These are phyloP conservation scores for Chaetomidium leptoderma DNA, from an alignment of 495 filamentous ascomycete species.

Conservation along the genomic window DNA sequence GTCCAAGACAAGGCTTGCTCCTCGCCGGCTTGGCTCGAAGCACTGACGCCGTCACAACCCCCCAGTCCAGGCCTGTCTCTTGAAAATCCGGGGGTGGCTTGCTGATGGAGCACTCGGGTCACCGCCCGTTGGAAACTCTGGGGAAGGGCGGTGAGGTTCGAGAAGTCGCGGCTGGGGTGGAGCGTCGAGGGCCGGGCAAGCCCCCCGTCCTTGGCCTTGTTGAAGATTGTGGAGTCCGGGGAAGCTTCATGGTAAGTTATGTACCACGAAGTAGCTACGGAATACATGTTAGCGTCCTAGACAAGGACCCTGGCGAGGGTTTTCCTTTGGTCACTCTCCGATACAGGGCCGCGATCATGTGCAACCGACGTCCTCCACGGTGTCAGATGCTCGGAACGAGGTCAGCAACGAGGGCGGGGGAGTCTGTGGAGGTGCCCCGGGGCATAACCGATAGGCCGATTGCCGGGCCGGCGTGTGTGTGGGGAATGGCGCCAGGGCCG, in stretches of 20 bases:
- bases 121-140: neutral
- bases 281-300: slow-evolving; percentile 1
- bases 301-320: neutral
- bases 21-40: slow-evolving; percentile 4
- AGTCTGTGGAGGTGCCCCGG: neutral
- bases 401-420: neutral
- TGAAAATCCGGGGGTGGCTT: slow-evolving; percentile 15
- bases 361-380: slow-evolving; percentile 13
- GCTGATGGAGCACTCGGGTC: neutral
- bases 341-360: slow-evolving; percentile 1
- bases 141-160: slow-evolving; percentile 12
- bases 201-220: slow-evolving; percentile 1
- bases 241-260: too few species aligned
- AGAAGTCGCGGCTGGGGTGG: slow-evolving; percentile 6
- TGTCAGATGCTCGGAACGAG: slow-evolving; percentile 16
- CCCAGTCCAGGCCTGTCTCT: neutral
- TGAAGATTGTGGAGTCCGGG: slow-evolving; percentile 13
- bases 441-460: slow-evolving; percentile 12
- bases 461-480: slow-evolving; percentile 9
- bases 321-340: neutral
- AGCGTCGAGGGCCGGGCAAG: neutral
- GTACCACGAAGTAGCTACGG: too few species aligned
- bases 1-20: slow-evolving; percentile 4
- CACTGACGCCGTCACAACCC: neutral
- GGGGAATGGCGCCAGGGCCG: slow-evolving; percentile 6